Percentiles rank a stretch among this genome's conserved stretches.
Evolutionary conservation across 2,329 filamentous ascomycete genomes (phyloP).

Genomic region (Cladosporium sphaerospermum): DNA sequence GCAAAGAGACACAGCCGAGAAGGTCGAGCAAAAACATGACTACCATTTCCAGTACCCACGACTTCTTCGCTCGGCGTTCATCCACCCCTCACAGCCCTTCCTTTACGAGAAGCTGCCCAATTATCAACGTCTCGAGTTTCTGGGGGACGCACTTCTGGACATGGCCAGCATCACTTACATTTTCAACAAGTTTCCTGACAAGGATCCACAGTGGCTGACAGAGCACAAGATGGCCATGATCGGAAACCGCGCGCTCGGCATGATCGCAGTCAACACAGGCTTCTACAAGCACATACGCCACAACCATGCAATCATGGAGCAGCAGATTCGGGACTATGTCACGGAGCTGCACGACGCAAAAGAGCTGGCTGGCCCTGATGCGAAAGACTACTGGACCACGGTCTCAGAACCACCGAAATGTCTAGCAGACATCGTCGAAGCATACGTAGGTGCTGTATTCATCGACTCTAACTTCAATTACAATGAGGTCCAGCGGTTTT

Average conservation of each 20-base stretch:
- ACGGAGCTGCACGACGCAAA: conserved; percentile 52
- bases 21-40: conserved; percentile 54
- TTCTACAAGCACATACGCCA: conserved; percentile 67
- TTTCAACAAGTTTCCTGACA: conserved; percentile 67
- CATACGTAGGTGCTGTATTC: conserved; percentile 84
- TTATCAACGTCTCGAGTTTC: conserved; percentile 87
- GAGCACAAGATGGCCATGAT: conserved; percentile 99
- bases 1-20: conserved; percentile 61
- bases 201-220: conserved; percentile 92
- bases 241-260: conserved; percentile 87
- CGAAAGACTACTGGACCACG: conserved; percentile 63
- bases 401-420: conserved; percentile 64
- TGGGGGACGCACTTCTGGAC: conserved; percentile 84
- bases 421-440: conserved; percentile 81
- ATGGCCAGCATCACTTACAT: conserved; percentile 79
- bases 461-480: conserved; percentile 82
- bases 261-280: conserved; percentile 68
- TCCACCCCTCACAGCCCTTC: conserved; percentile 74
- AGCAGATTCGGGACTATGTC: conserved; percentile 50
- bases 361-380: conserved; percentile 39
- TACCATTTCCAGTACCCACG: conserved; percentile 70
- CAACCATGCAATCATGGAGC: conserved; percentile 44
- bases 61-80: conserved; percentile 76
- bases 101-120: conserved; percentile 72
- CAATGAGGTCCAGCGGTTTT: conserved; percentile 66